Conservation (phyloP, 2,329 filamentous ascomycete genomes). For the Aureobasidium vineae region DNA sequence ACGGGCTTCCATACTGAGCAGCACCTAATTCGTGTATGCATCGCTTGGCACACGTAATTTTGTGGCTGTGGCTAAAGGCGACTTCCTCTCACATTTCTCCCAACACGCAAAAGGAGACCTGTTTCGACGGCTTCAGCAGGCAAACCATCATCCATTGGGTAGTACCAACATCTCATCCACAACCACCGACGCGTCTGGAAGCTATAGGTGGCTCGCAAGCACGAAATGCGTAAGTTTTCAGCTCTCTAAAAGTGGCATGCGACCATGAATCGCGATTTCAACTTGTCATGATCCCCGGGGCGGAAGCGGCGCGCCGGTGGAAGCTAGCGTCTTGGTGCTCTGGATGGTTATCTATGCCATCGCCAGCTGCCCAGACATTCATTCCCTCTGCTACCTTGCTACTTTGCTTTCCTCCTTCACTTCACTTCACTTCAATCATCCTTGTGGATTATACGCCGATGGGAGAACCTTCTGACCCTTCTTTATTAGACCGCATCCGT, state of each 20-base stretch:
- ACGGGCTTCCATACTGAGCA: neutral
- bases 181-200: neutral
- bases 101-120: neutral
- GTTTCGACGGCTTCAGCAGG: neutral
- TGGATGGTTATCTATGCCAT: conserved; percentile 18
- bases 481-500: conserved; percentile 53
- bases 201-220: neutral
- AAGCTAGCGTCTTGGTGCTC: conserved; percentile 18
- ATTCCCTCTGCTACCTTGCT: conserved; percentile 8
- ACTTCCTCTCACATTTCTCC: neutral
- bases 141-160: neutral
- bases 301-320: conserved; percentile 12
- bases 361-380: neutral
- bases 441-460: conserved; percentile 43
- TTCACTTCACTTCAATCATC: conserved; percentile 25
- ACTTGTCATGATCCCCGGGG: conserved; percentile 10
- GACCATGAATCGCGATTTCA: neutral
- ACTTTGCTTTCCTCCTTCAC: conserved; percentile 18
- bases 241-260: neutral
- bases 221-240: conserved; percentile 19
- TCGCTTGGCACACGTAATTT: neutral
- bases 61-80: conserved; percentile 11
- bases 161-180: neutral
- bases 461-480: conserved; percentile 55
- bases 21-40: neutral